These are phyloP conservation scores for Knufia fluminis DNA, from an alignment of 2,329 filamentous ascomycete genomes.

Conservation along the genomic window DNA sequence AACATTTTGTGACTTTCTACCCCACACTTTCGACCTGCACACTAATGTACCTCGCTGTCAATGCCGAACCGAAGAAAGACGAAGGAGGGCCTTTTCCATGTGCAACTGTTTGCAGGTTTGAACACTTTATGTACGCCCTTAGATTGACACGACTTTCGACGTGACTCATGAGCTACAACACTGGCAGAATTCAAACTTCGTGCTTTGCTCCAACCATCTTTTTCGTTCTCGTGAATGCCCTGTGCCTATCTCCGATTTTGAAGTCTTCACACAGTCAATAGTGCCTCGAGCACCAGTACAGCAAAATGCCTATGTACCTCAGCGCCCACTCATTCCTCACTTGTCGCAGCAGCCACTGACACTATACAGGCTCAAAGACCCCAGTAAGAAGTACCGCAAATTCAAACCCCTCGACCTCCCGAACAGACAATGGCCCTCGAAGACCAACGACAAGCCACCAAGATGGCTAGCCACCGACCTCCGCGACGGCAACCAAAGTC, in stretches of 20 bases:
- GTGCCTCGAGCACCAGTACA: neutral
- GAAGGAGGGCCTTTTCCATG: neutral
- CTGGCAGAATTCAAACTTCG: too few species aligned
- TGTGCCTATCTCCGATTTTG: neutral
- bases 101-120: neutral
- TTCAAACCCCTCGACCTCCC: slow-evolving; percentile 40
- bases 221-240: too few species aligned
- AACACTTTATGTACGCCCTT: too few species aligned
- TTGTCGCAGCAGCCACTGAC: slow-evolving; percentile 11
- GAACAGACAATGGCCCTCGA: slow-evolving; percentile 67
- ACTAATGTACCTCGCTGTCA: neutral
- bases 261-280: neutral
- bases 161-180: neutral
- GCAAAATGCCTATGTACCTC: slow-evolving; percentile 14
- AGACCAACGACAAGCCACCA: slow-evolving; percentile 72
- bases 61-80: neutral
- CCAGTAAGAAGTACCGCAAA: slow-evolving; percentile 40
- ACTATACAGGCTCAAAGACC: slow-evolving; percentile 37
- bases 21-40: slow-evolving; percentile 1
- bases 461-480: slow-evolving; percentile 85
- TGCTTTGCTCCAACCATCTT: too few species aligned
- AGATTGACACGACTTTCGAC: neutral
- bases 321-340: neutral
- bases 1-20: neutral
- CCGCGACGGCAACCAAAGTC: slow-evolving; percentile 87